Conservation (phyloP, 2,329 filamentous ascomycete species). For the Nectriaceae sp. region DNA sequence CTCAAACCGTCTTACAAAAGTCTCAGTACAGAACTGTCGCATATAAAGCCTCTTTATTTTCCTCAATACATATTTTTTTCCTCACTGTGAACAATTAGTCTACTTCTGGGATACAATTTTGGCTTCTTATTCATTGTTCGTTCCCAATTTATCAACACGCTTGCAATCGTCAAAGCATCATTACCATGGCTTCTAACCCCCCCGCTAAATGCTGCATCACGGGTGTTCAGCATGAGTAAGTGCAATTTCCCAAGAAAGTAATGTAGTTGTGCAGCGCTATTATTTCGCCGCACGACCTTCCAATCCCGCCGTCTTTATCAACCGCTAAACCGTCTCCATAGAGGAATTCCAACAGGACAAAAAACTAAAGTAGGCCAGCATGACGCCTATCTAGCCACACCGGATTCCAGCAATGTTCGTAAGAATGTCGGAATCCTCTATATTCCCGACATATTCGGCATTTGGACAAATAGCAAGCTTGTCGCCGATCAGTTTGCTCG, state of each 20-base stretch:
- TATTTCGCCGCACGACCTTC: not conserved
- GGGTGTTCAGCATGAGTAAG: slow-evolving; percentile 2
- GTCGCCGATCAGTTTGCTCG: slow-evolving; percentile 33
- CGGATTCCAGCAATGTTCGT: slow-evolving; percentile 21
- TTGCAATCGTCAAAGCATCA: not conserved
- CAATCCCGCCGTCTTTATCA: not conserved
- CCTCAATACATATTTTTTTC: not conserved
- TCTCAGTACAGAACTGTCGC: not conserved
- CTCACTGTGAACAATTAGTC: too few relatives aligned
- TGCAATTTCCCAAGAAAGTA: not conserved
- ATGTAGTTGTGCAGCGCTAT: too few relatives aligned
- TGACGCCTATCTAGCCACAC: slow-evolving; percentile 47
- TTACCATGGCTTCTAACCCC: slow-evolving; percentile 3
- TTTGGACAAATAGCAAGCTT: slow-evolving; percentile 39
- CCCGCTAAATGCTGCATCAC: not conserved
- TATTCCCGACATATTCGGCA: slow-evolving; percentile 47
- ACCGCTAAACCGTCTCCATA: not conserved
- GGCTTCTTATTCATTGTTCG: too few relatives aligned
- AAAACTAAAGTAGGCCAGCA: not conserved
- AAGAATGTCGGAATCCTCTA: slow-evolving; percentile 38
- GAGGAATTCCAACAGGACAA: not conserved
- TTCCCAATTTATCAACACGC: not conserved
- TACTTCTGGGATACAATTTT: too few relatives aligned
- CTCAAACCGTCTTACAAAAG: not conserved
- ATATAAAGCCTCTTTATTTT: not conserved